phyloP scores from a whole-genome alignment of 2,329 filamentous ascomycete genomes.

The Ambrosiella cleistominuta region DNA sequence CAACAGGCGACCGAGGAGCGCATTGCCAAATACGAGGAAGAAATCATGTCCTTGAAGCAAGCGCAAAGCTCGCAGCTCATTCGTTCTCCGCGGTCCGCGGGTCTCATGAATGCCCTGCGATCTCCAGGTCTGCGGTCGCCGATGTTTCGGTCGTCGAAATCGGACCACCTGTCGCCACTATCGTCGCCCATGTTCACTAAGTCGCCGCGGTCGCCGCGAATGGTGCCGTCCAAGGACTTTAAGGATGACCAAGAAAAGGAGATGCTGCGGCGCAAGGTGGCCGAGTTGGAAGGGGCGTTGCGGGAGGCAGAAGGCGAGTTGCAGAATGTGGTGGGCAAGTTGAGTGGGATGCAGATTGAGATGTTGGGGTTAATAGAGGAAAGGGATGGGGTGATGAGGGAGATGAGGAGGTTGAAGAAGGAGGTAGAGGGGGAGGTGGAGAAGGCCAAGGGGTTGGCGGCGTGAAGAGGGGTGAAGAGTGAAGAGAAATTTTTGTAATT shows the following conservation, averaged over 20 bases:
- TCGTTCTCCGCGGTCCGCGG: slow-evolving; percentile 15
- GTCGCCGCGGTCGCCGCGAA: slow-evolving; percentile 27
- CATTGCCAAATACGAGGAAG: slow-evolving; percentile 69
- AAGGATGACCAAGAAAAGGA: slow-evolving; percentile 59
- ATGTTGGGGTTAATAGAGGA: slow-evolving; percentile 63
- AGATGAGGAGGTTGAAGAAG: slow-evolving; percentile 51
- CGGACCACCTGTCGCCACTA: slow-evolving; percentile 19
- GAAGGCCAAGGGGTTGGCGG: slow-evolving; percentile 6
- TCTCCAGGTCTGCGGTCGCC: slow-evolving; percentile 13
- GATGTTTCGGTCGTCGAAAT: slow-evolving; percentile 9
- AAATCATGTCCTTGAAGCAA: slow-evolving; percentile 58
- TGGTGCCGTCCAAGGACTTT: slow-evolving; percentile 44
- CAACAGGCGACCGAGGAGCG: slow-evolving; percentile 78
- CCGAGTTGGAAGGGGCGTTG: slow-evolving; percentile 64
- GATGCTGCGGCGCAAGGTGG: slow-evolving; percentile 57
- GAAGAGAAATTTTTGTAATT: background rate
- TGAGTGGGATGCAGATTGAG: slow-evolving; percentile 70
- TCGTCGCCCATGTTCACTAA: slow-evolving; percentile 21
- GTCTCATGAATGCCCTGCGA: slow-evolving; percentile 14
- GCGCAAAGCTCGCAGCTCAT: slow-evolving; percentile 59
- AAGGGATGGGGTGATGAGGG: slow-evolving; percentile 54
- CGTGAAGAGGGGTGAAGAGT: background rate
- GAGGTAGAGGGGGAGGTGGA: slow-evolving; percentile 44
- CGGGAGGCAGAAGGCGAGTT: slow-evolving; percentile 50
- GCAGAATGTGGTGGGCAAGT: slow-evolving; percentile 62